Percentiles rank a stretch among this genome's conserved stretches.
These are phyloP conservation scores for Cutaneotrichosporon sp. DNA, from an alignment of 1,284 basidiomycete species.

Conservation along the genomic window DNA sequence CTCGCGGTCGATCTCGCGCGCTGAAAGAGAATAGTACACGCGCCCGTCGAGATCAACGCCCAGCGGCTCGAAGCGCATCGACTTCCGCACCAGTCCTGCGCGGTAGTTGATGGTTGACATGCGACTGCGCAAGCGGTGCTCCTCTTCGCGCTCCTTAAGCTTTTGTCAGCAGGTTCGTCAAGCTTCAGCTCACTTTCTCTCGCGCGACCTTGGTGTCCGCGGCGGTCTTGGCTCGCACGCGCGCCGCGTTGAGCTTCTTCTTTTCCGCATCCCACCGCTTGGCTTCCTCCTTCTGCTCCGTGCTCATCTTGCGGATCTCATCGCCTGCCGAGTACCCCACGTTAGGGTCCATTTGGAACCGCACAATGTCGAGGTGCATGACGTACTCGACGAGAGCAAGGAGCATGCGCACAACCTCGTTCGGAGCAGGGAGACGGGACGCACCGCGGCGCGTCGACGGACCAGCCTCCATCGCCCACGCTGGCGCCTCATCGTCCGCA, in stretches of 20 bases:
- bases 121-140: slow-evolving; percentile 27
- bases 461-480: slow-evolving; percentile 32
- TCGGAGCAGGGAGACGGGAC: slow-evolving; percentile 35
- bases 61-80: slow-evolving; percentile 35
- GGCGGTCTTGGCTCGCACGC: slow-evolving; percentile 31
- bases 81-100: slow-evolving; percentile 22
- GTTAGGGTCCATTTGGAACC: slow-evolving; percentile 30
- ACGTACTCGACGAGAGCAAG: slow-evolving; percentile 35
- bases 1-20: slow-evolving; percentile 36
- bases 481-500: slow-evolving; percentile 30
- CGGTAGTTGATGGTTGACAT: slow-evolving; percentile 32
- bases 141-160: slow-evolving; percentile 22
- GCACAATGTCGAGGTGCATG: slow-evolving; percentile 27
- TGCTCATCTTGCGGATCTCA: slow-evolving; percentile 15
- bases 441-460: slow-evolving; percentile 36
- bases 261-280: slow-evolving; percentile 36
- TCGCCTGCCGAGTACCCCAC: slow-evolving; percentile 26
- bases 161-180: slow-evolving; percentile 7
- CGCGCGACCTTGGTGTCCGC: slow-evolving; percentile 34
- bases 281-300: slow-evolving; percentile 25
- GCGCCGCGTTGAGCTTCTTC: slow-evolving; percentile 36
- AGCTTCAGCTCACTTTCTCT: slow-evolving; percentile 28
- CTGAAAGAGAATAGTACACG: slow-evolving; percentile 38
- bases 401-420: slow-evolving; percentile 47
- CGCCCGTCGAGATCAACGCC: slow-evolving; percentile 42